These are phyloP conservation scores for Xylaria sp. DNA, from an alignment of 495 filamentous ascomycete species.

Conservation along the genomic window DNA sequence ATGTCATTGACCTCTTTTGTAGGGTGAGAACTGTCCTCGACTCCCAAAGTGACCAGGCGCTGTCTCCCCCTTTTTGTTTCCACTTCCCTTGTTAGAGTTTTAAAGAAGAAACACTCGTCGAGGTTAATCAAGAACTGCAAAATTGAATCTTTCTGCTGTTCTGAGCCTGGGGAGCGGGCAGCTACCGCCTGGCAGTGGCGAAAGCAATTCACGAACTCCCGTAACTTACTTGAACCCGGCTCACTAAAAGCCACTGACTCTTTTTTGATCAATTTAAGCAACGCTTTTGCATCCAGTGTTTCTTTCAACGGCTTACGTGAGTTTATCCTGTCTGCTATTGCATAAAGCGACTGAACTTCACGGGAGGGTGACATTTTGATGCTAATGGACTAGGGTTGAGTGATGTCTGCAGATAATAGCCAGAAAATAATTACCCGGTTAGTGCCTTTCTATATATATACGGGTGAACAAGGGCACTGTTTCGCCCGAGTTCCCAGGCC, in stretches of 20 bases:
- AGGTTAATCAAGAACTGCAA: neutral
- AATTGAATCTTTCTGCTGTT: conserved; percentile 2
- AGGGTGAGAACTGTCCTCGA: neutral
- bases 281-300: conserved; percentile 4
- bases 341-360: conserved; percentile 2
- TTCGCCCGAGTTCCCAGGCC: neutral
- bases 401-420: neutral
- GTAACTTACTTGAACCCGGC: conserved; percentile 1
- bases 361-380: conserved; percentile 12
- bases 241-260: neutral
- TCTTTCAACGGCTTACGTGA: neutral
- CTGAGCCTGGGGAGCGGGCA: neutral
- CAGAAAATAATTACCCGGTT: neutral
- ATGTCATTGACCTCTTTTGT: neutral
- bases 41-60: neutral
- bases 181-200: conserved; percentile 1
- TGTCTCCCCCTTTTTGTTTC: neutral
- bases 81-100: conserved; percentile 8
- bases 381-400: neutral
- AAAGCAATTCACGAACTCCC: neutral
- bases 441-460: neutral
- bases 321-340: neutral
- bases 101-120: conserved; percentile 13
- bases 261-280: neutral
- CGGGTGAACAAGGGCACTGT: neutral